A percentile compares a stretch with the other conserved stretches of the same genome.
Evolutionary conservation across 805 yeast species (phyloP).

Genomic region (Metschnikowia reukaufii): DNA sequence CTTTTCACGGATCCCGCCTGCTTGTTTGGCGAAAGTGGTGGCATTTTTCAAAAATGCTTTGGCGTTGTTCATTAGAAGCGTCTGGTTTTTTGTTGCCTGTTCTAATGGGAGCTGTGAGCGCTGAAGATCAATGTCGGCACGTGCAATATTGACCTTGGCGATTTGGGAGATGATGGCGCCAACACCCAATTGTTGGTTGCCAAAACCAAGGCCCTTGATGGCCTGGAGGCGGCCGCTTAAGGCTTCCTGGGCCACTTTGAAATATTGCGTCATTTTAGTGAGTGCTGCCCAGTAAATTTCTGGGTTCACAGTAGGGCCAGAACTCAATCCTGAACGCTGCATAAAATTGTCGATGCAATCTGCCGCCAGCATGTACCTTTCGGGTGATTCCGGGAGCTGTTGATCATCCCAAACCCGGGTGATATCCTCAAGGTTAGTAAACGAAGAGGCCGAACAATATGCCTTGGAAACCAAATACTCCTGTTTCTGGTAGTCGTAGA

Average conservation of each 20-base stretch:
- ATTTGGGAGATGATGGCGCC: conserved; percentile 38
- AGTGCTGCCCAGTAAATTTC: conserved; percentile 41
- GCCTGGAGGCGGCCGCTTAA: conserved; percentile 18
- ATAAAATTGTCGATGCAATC: conserved; percentile 46
- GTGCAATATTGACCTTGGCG: conserved; percentile 45
- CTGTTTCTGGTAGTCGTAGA: conserved; percentile 21
- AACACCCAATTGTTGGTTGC: conserved; percentile 23
- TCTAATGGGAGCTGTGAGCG: conserved; percentile 36
- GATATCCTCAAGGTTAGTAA: conserved; percentile 23
- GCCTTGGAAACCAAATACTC: conserved; percentile 35
- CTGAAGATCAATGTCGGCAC: conserved; percentile 54
- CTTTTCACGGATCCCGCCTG: conserved; percentile 54
- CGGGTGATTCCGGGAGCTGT: conserved; percentile 30
- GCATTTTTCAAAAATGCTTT: conserved; percentile 48
- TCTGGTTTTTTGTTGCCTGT: conserved; percentile 30
- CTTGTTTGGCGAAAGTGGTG: conserved; percentile 41
- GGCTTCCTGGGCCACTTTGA: conserved; percentile 41
- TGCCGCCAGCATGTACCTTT: conserved; percentile 41
- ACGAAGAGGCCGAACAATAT: conserved; percentile 14
- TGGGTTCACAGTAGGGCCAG: conserved; percentile 11
- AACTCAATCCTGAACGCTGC: conserved; percentile 32
- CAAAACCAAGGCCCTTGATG: background rate
- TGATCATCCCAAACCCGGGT: conserved; percentile 34
- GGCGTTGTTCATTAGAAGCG: conserved; percentile 38
- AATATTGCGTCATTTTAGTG: conserved; percentile 34